Evolutionary conservation across 192 early-diverging fungal species (phyloP).

Genomic region (Rhizophagus clarus): DNA sequence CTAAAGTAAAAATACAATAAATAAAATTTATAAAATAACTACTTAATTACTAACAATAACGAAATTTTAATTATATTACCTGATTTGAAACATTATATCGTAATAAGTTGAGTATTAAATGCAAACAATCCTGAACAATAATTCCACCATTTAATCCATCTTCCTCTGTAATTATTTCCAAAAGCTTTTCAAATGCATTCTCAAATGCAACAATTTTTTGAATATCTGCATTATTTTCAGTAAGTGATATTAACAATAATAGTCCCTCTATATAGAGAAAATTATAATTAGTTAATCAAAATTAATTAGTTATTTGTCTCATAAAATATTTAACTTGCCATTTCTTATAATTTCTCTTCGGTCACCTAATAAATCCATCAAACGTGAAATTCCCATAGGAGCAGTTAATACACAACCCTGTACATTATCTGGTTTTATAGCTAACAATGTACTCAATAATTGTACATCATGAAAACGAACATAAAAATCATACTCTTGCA

Average conservation of each 20-base stretch:
- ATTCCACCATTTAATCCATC: conserved; percentile 91
- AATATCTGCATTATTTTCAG: conserved; percentile 91
- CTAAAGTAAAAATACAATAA: conserved; percentile 35
- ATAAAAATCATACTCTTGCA: conserved; percentile 93
- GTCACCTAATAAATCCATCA: conserved; percentile 95
- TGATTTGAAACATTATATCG: conserved; percentile 98
- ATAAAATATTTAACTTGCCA: conserved; percentile 50
- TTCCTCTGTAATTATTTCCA: conserved; percentile 88
- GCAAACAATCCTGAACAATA: conserved; percentile 96
- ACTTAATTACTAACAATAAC: neutral
- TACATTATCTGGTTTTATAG: conserved; percentile 59
- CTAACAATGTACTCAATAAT: conserved; percentile 76
- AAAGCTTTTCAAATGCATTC: conserved; percentile 92
- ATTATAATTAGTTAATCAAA: neutral
- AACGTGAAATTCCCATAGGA: conserved; percentile 80
- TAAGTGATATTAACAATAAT: conserved; percentile 86
- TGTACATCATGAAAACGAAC: conserved; percentile 91
- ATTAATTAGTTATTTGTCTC: neutral
- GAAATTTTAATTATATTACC: conserved; percentile 46
- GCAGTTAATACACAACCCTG: conserved; percentile 86
- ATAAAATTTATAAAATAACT: neutral
- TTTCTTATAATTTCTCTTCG: conserved; percentile 94
- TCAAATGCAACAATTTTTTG: conserved; percentile 99
- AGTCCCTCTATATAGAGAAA: conserved; percentile 76
- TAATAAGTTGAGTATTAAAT: conserved; percentile 88